phyloP scores from a whole-genome alignment of 768 basidiomycete genomes.

The Suillus luteus region DNA sequence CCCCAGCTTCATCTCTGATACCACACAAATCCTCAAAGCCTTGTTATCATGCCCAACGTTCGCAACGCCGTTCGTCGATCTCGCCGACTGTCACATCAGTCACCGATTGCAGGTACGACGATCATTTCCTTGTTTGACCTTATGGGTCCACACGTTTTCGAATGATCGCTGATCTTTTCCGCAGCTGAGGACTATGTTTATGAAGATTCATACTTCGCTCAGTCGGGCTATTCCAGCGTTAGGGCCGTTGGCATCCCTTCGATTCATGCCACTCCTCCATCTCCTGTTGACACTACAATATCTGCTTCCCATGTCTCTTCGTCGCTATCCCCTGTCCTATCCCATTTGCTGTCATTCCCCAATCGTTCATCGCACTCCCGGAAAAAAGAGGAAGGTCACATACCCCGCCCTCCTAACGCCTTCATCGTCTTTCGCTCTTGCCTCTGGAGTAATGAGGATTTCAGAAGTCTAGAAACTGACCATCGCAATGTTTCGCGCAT shows the following conservation, averaged over 20 bases:
- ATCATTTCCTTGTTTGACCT: conserved; percentile 21
- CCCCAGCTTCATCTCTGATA: conserved; percentile 8
- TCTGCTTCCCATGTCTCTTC: conserved; percentile 20
- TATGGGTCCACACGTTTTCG: conserved; percentile 32
- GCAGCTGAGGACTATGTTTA: conserved; percentile 32
- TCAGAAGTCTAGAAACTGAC: conserved; percentile 58
- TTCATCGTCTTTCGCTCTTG: conserved; percentile 83
- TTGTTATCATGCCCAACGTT: conserved; percentile 33
- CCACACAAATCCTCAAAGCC: conserved; percentile 9
- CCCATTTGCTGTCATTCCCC: conserved; percentile 30
- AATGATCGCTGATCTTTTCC: conserved; percentile 38
- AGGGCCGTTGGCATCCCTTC: conserved; percentile 16
- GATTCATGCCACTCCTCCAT: conserved; percentile 17
- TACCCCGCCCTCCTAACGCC: conserved; percentile 81
- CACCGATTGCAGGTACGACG: conserved; percentile 37
- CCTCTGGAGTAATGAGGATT: conserved; percentile 53
- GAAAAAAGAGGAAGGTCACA: conserved; percentile 48
- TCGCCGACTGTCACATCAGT: conserved; percentile 44
- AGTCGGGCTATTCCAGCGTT: conserved; percentile 24
- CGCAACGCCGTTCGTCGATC: conserved; percentile 41
- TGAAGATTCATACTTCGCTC: conserved; percentile 26
- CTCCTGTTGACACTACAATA: conserved; percentile 20
- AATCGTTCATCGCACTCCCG: conserved; percentile 43
- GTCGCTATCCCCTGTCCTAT: conserved; percentile 16
- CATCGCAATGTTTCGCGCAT: conserved; percentile 76